Percentiles rank a stretch among this genome's conserved stretches.
Conservation (phyloP, 2,329 filamentous ascomycete genomes). For the Colletotrichum sp. region DNA sequence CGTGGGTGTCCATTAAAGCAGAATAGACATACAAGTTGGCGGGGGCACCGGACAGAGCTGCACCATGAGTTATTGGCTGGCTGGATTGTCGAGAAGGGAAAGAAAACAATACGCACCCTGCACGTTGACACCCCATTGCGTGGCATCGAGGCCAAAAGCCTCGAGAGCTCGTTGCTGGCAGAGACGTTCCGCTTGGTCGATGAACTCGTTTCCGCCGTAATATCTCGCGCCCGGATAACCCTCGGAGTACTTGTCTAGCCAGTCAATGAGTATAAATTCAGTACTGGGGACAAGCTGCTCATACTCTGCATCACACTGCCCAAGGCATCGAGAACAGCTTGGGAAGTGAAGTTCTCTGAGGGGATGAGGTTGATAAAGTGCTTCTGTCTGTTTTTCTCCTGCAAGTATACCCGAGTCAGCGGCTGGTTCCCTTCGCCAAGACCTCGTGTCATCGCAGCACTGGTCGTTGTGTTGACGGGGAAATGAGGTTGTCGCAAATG, state of each 20-base stretch:
- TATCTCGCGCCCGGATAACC: constrained; percentile 96
- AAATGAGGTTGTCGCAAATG: neutral
- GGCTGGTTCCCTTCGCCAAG: neutral
- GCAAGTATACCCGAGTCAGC: constrained; percentile 9
- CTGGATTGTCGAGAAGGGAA: neutral
- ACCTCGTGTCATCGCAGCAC: neutral
- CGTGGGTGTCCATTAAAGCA: constrained; percentile 88
- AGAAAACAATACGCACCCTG: constrained; percentile 48
- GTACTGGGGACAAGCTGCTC: constrained; percentile 27
- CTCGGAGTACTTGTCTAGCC: constrained; percentile 93
- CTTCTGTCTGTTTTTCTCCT: constrained; percentile 97
- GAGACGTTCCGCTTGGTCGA: constrained; percentile 86
- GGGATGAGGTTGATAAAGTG: constrained; percentile 98
- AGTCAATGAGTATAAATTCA: neutral
- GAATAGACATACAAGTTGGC: constrained; percentile 94
- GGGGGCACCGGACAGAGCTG: constrained; percentile 76
- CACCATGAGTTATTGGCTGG: constrained; percentile 16
- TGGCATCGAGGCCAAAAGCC: constrained; percentile 81
- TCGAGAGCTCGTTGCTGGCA: constrained; percentile 91
- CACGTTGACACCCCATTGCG: constrained; percentile 97
- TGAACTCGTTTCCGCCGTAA: constrained; percentile 96
- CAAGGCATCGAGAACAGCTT: constrained; percentile 88
- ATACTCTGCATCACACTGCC: constrained; percentile 95
- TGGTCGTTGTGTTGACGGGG: neutral
- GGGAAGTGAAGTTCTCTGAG: constrained; percentile 94